These are phyloP conservation scores for Leccinellum rugosiceps DNA, from an alignment of 768 basidiomycete species.

Conservation along the genomic window DNA sequence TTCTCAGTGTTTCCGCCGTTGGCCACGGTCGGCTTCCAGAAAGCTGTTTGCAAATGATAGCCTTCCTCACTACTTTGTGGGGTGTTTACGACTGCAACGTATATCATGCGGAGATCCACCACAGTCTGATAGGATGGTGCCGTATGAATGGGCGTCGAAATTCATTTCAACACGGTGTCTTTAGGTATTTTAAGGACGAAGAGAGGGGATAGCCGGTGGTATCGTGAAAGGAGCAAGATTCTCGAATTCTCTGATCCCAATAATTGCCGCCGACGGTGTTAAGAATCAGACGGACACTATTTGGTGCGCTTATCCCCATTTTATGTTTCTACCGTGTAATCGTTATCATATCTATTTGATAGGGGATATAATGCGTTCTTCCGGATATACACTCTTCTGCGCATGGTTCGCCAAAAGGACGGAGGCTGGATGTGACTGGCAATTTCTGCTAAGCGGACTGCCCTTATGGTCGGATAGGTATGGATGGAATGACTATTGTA, in stretches of 20 bases:
- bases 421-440: conserved; percentile 15
- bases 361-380: conserved; percentile 19
- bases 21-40: no score
- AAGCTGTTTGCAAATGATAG: conserved; percentile 15
- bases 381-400: conserved; percentile 24
- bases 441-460: conserved; percentile 12
- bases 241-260: conserved; percentile 13
- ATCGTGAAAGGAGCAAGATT: conserved; percentile 11
- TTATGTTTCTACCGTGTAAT: neutral
- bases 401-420: conserved; percentile 20
- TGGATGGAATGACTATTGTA: neutral
- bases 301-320: conserved; percentile 16
- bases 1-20: no score
- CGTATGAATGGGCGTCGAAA: conserved; percentile 15
- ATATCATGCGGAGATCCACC: conserved; percentile 27
- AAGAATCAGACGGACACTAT: conserved; percentile 13
- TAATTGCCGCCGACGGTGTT: conserved; percentile 27
- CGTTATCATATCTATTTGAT: neutral
- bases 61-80: conserved; percentile 8
- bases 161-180: conserved; percentile 17
- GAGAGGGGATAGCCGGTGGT: conserved; percentile 12
- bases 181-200: conserved; percentile 16
- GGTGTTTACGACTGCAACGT: conserved; percentile 25
- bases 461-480: conserved; percentile 20
- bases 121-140: conserved; percentile 19